Evolutionary conservation across 768 basidiomycete genomes (phyloP).

Genomic region (Leucocoprinus birnbaumii): DNA sequence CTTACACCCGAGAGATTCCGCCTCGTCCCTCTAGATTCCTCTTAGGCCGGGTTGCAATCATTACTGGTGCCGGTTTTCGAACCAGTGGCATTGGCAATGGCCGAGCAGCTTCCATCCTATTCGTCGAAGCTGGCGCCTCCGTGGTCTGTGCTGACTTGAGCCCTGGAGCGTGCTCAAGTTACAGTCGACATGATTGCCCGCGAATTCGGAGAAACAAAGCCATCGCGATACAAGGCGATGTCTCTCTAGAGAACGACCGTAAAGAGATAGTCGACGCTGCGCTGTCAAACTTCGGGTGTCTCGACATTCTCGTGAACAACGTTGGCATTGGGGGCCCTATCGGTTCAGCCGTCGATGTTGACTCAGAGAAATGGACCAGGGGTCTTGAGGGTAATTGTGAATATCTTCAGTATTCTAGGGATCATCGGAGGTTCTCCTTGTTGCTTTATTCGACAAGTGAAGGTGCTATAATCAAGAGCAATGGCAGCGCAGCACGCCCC

Average conservation of each 20-base stretch:
- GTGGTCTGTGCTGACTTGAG: constrained; percentile 37
- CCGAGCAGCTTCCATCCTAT: constrained; percentile 36
- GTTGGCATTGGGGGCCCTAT: constrained; percentile 36
- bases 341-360: constrained; percentile 37
- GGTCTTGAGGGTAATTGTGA: constrained; percentile 36
- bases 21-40: constrained; percentile 31
- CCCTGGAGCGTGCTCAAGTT: constrained; percentile 29
- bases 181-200: constrained; percentile 36
- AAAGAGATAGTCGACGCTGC: constrained; percentile 32
- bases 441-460: constrained; percentile 40
- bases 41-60: constrained; percentile 33
- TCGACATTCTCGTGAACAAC: constrained; percentile 41
- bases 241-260: constrained; percentile 31
- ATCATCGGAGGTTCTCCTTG: constrained; percentile 36
- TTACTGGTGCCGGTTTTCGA: constrained; percentile 40
- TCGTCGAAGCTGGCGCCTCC: constrained; percentile 36
- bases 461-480: constrained; percentile 38
- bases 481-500: constrained; percentile 42
- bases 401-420: constrained; percentile 36
- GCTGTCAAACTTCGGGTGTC: constrained; percentile 29
- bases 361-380: constrained; percentile 29
- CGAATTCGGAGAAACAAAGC: constrained; percentile 33
- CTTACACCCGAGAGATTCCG: constrained; percentile 21
- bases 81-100: constrained; percentile 39
- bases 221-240: constrained; percentile 31